Base-by-base conservation (phyloP, 2,329 filamentous ascomycete genomes). In the Fusarium sp. region DNA sequence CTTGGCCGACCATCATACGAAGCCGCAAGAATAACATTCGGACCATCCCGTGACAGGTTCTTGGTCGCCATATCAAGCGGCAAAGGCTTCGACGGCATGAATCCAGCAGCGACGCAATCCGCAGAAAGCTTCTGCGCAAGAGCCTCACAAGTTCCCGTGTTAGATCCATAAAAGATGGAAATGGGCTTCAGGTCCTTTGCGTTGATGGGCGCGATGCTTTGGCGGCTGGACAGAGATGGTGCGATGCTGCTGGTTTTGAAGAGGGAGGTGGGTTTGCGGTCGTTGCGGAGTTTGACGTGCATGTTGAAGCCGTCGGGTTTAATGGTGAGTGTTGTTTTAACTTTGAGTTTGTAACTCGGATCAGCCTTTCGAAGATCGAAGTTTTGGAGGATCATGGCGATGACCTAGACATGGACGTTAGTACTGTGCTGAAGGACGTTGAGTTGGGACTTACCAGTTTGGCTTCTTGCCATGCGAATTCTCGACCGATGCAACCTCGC, bases 391-490 rank as follows among this genome's bases (percentile, higher is more conserved):
- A 65, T 48, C 62, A 65, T 58, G n/a, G 58, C 47, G 0, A 40
- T 46, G 5, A 48, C n/a, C 59, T 65, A 24, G 24, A 24, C 24
- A 24, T 24, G 24, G 24, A 24, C 2, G 13, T 63, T 25, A 48
- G 34, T 13, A 10, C 8, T 8, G 5, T 1, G 0, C 1, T 0
- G 3, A 4, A 4, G 1, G 10, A 3, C 3, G 5, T 6, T 20
- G 8, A 16, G 3, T 24, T 24, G 1, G 2, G 3, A 56, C 59
- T 32, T 45, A 64, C 62, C 2, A 64, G 11, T 3, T 64, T 40
- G 2, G 60, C 62, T 34, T 64, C 62, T 16, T 64, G 59, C 62
- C 44, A 64, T 0, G 62, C 59, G 1, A 64, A 64, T 0, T 64
- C 62, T 5, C 51, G 22, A 11, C 62, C 60, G 3, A 64, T 64